Base-by-base conservation (phyloP, 257 asterid genomes). In the Gentiana macrophylla region DNA sequence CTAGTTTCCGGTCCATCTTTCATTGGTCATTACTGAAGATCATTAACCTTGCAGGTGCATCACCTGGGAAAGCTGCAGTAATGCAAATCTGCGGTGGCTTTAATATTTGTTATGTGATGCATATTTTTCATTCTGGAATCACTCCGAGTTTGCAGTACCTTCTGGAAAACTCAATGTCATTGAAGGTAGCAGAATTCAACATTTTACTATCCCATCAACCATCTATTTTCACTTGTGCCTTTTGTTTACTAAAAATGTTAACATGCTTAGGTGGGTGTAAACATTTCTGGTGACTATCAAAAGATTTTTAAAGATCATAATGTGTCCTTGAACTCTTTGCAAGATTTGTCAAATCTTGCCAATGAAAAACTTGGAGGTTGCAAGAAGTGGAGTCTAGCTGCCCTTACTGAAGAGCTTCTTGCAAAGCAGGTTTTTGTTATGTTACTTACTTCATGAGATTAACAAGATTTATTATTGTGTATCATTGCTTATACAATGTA, bases 51-150 rank as follows among this genome's bases (percentile, higher is more conserved):
- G 73, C 73, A 90, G 98, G 98, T 55, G 82, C 72, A 52, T 59
- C 91, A 43, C 89, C 89, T 53, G 87, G 96, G 71, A 82, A 86
- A 73, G 89, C 86, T 43, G 96, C 98, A 50, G 95, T 86, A 55
- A 66, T 91, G 86, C 96, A 91, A 73, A 82, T 91, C 68, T 91
- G 95, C 53, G 92, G 84, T 47, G 94, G 78, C 58, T 76, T 65
- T 52, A 67, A 50, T 57, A 50, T 59, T 57, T 91, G 98, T 66
- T 74, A 80, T 71, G 89, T 91, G 44, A 38, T 91, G 77, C 98
- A 91, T 77, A 77, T 91, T 53, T 48, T 73, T 69, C 91, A 84
- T 66, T 76, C 96, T 37, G 92, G 89, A 71, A 82, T 91, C 56
- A 80, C 98, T 50, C 75, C 75, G 59, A 77, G 62, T 24, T 72